These are phyloP conservation scores for Cryphonectria carpinicola DNA, from an alignment of 2,329 filamentous ascomycete genomes.

Conservation along the genomic window DNA sequence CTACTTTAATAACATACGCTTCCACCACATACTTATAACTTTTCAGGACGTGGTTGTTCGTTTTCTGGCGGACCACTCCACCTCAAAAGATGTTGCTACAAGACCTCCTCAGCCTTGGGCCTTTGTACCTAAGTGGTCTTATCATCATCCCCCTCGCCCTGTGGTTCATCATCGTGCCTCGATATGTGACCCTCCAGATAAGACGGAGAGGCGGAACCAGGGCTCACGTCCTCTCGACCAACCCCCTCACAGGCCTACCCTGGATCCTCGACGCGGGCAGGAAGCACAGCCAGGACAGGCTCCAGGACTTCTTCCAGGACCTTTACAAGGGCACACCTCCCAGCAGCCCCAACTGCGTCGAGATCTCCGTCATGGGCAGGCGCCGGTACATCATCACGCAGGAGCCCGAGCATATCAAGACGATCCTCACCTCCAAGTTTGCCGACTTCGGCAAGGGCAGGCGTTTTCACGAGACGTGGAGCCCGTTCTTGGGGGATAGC, in stretches of 20 bases:
- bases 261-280: slow-evolving; percentile 37
- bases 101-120: slow-evolving; percentile 23
- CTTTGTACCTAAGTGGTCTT: slow-evolving; percentile 16
- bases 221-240: slow-evolving; percentile 39
- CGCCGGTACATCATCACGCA: slow-evolving; percentile 49
- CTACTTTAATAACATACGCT: background rate
- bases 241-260: slow-evolving; percentile 39
- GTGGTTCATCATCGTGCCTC: slow-evolving; percentile 32
- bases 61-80: too few relatives aligned
- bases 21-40: background rate
- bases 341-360: slow-evolving; percentile 42
- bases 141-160: slow-evolving; percentile 25
- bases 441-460: slow-evolving; percentile 55
- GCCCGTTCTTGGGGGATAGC: slow-evolving; percentile 56
- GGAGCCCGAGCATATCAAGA: slow-evolving; percentile 62
- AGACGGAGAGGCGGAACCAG: slow-evolving; percentile 39
- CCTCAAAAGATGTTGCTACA: slow-evolving; percentile 16
- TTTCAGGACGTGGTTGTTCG: background rate
- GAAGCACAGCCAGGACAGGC: slow-evolving; percentile 38
- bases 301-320: slow-evolving; percentile 39
- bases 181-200: slow-evolving; percentile 36
- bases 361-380: slow-evolving; percentile 40
- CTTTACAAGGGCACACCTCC: slow-evolving; percentile 37
- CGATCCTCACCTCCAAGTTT: slow-evolving; percentile 60
- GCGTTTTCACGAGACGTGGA: slow-evolving; percentile 47